Evolutionary conservation across 495 filamentous ascomycete genomes (phyloP).

Genomic region (Penicillium taxi): DNA sequence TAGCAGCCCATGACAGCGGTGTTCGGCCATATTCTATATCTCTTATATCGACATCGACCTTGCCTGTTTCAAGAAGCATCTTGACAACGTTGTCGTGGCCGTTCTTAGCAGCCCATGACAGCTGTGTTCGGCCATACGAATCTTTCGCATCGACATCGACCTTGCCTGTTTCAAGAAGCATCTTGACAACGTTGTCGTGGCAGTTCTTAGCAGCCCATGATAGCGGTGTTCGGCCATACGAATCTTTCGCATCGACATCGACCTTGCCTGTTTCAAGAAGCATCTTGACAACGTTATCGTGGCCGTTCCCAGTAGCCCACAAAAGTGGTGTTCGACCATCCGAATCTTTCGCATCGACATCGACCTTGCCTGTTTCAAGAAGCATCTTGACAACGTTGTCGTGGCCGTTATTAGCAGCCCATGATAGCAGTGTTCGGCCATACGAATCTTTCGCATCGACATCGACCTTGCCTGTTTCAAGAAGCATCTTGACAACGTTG

Average conservation of each 20-base stretch:
- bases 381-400: no score
- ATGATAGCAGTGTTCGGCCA: no score
- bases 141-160: constrained; percentile 26
- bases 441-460: no score
- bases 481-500: no score
- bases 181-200: constrained; percentile 24
- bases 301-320: no score
- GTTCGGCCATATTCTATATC: no score
- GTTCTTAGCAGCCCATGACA: constrained; percentile 7
- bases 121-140: constrained; percentile 26
- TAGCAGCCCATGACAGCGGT: no score
- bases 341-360: no score
- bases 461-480: no score
- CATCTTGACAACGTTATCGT: neutral
- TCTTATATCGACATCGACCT: neutral
- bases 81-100: neutral
- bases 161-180: constrained; percentile 18
- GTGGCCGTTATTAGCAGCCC: no score
- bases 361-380: no score
- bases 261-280: neutral
- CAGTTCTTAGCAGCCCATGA: constrained; percentile 25
- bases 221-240: neutral
- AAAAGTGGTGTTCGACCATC: no score
- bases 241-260: neutral
- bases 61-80: constrained; percentile 1